These are phyloP conservation scores for Cornus kousa DNA, from an alignment of 148 eudicot species.

Conservation along the genomic window DNA sequence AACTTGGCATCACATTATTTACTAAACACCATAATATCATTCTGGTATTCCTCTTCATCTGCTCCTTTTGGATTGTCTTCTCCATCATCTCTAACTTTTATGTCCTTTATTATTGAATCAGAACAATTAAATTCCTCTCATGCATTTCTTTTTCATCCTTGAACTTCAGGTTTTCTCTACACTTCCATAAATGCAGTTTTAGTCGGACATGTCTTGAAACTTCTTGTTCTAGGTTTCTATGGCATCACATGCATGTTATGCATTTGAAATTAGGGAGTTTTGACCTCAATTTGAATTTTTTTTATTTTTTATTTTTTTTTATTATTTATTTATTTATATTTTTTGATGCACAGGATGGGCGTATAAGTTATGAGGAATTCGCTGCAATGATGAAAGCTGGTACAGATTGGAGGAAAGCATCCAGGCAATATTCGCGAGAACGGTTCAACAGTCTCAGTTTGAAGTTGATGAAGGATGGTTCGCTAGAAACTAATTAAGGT, in stretches of 20 bases:
- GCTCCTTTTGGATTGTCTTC: not conserved
- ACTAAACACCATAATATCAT: not conserved
- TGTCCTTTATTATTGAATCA: not conserved
- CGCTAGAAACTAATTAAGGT: slow-evolving; percentile 42
- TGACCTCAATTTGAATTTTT: not conserved
- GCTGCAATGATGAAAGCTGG: slow-evolving; percentile 86
- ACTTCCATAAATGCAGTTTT: not conserved
- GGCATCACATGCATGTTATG: not conserved
- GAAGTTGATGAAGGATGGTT: slow-evolving; percentile 66
- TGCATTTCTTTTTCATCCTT: not conserved
- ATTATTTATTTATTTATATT: too few relatives aligned
- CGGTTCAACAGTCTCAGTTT: slow-evolving; percentile 74
- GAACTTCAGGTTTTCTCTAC: not conserved
- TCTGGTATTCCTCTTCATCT: not conserved
- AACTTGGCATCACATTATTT: not conserved
- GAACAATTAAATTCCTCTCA: not conserved
- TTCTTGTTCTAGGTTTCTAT: not conserved
- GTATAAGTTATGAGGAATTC: slow-evolving; percentile 79
- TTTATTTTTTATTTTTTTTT: too few relatives aligned
- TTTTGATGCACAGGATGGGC: slow-evolving; percentile 81
- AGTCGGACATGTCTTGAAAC: not conserved
- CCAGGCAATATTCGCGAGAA: slow-evolving; percentile 79
- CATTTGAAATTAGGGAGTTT: not conserved
- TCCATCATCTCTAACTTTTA: not conserved
- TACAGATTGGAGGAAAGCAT: slow-evolving; percentile 86